Conservation (phyloP, 1,284 basidiomycete genomes). For the Cryptococcus sp. region DNA sequence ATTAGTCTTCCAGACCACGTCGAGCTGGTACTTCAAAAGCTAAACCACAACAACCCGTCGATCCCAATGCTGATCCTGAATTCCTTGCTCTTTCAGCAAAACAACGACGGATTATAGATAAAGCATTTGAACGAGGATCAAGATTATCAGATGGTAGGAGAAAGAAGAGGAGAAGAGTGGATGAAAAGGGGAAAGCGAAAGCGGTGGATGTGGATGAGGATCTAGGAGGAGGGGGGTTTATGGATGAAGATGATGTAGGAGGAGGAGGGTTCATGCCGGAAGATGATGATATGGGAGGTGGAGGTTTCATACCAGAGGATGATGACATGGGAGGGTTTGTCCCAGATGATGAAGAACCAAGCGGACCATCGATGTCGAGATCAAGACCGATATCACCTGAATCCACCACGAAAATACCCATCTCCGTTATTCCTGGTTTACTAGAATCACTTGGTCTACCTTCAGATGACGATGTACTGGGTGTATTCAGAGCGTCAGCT, state of each 20-base stretch:
- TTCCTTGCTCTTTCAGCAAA: constrained; percentile 33
- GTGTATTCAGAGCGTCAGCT: constrained; percentile 39
- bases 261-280: constrained; percentile 16
- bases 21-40: neutral
- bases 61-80: constrained; percentile 35
- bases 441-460: constrained; percentile 35
- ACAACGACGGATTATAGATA: constrained; percentile 33
- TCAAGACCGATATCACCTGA: neutral
- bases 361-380: constrained; percentile 5
- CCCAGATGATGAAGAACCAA: constrained; percentile 9
- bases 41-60: neutral
- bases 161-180: constrained; percentile 4
- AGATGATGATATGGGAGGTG: constrained; percentile 6
- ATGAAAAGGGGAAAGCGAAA: neutral
- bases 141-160: neutral
- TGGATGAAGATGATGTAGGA: constrained; percentile 15
- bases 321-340: constrained; percentile 22
- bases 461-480: constrained; percentile 44
- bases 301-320: constrained; percentile 11
- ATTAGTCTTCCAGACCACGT: neutral
- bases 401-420: constrained; percentile 16
- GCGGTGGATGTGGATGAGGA: constrained; percentile 9
- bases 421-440: constrained; percentile 31
- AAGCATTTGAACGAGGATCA: constrained; percentile 35
- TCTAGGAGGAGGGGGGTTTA: constrained; percentile 24